These are phyloP conservation scores for Stagonosporopsis tanaceti DNA, from an alignment of 2,329 filamentous ascomycete genomes.

Conservation along the genomic window DNA sequence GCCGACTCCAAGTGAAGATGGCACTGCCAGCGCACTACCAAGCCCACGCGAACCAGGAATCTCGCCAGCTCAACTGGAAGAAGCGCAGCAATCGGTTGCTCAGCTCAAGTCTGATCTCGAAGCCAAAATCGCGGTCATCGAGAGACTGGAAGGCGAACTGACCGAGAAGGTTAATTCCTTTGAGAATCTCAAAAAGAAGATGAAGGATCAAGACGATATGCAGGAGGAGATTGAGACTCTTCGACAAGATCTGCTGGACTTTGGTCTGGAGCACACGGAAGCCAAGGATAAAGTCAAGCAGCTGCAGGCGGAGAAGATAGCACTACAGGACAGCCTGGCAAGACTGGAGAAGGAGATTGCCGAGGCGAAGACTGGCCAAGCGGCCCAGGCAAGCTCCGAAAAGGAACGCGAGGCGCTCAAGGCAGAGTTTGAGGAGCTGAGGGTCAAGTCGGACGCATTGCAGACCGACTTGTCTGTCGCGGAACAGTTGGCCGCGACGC, in stretches of 20 bases:
- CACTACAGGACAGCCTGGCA: constrained; percentile 69
- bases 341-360: constrained; percentile 76
- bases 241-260: constrained; percentile 77
- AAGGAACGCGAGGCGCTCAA: constrained; percentile 65
- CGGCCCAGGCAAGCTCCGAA: constrained; percentile 57
- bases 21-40: constrained; percentile 45
- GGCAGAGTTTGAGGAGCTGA: constrained; percentile 74
- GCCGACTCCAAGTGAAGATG: constrained; percentile 49
- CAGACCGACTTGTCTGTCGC: constrained; percentile 87
- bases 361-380: constrained; percentile 59
- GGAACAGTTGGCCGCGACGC: constrained; percentile 82
- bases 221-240: constrained; percentile 86
- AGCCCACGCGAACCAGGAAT: constrained; percentile 51
- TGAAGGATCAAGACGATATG: constrained; percentile 79
- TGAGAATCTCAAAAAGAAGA: constrained; percentile 71
- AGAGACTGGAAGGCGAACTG: constrained; percentile 44
- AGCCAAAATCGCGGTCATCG: constrained; percentile 44
- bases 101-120: constrained; percentile 47
- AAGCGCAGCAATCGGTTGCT: constrained; percentile 39
- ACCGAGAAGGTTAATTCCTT: constrained; percentile 73
- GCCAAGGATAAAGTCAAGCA: constrained; percentile 78
- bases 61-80: constrained; percentile 49
- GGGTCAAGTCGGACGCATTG: constrained; percentile 71
- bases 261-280: constrained; percentile 85
- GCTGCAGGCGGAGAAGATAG: constrained; percentile 72